A percentile compares a stretch with the other conserved stretches of the same genome.
Conservation (phyloP, 202 grass and related monocot species). For the Zizania palustris region DNA sequence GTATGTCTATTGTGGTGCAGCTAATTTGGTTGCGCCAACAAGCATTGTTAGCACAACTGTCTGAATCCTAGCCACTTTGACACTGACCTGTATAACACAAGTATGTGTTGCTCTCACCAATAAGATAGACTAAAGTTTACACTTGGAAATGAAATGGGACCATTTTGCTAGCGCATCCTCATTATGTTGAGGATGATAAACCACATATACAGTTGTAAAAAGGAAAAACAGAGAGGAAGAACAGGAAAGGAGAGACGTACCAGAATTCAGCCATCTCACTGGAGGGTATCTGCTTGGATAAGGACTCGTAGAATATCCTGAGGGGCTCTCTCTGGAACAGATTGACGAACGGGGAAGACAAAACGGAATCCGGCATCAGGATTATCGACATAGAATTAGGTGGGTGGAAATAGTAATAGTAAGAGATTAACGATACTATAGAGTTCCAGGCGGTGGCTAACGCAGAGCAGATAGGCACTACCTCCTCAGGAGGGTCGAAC, state of each 20-base stretch:
- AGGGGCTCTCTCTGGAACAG: slow-evolving; percentile 75
- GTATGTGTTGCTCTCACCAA: neutral
- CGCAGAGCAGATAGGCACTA: neutral
- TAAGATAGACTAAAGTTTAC: neutral
- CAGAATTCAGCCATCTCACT: slow-evolving; percentile 97
- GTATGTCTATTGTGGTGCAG: too few relatives aligned
- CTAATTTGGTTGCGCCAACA: too few relatives aligned
- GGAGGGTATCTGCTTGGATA: slow-evolving; percentile 91
- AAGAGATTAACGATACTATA: neutral
- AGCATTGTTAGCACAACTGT: neutral
- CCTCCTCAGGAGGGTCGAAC: slow-evolving; percentile 90
- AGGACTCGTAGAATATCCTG: slow-evolving; percentile 91
- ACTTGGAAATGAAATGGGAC: neutral
- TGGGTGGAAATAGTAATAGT: neutral
- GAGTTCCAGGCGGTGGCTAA: too few relatives aligned
- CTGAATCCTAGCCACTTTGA: neutral
- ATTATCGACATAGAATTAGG: neutral
- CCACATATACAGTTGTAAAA: too few relatives aligned
- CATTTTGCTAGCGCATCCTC: too few relatives aligned
- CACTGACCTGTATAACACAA: neutral
- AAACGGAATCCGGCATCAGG: neutral
- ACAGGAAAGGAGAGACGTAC: slow-evolving; percentile 34
- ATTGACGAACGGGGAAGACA: neutral
- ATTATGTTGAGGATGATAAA: neutral
- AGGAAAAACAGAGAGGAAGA: too few relatives aligned